Conservation (phyloP, 306 rosid genomes). For the Canavalia ensiformis region DNA sequence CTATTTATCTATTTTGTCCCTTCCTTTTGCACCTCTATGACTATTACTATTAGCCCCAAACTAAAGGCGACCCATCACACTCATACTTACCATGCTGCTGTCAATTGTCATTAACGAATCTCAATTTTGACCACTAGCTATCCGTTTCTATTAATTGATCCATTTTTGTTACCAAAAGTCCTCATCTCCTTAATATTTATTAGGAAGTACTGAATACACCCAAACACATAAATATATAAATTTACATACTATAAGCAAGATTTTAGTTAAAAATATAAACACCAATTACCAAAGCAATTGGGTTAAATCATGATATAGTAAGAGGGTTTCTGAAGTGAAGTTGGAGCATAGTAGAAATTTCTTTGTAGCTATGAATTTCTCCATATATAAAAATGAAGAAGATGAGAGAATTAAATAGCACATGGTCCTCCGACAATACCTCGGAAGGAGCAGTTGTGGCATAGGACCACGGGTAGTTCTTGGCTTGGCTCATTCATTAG, state of each 20-base stretch:
- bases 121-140: constrained; percentile 25
- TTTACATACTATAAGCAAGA: neutral
- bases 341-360: neutral
- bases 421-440: constrained; percentile 47
- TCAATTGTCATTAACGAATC: neutral
- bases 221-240: neutral
- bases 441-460: constrained; percentile 38
- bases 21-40: constrained; percentile 28
- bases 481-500: constrained; percentile 49
- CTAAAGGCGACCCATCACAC: constrained; percentile 21
- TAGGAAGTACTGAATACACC: too few relatives aligned
- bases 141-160: neutral
- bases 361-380: neutral
- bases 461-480: constrained; percentile 47
- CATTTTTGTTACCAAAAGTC: neutral
- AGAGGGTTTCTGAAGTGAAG: neutral
- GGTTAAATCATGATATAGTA: neutral
- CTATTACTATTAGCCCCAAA: constrained; percentile 21
- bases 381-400: neutral
- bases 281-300: neutral
- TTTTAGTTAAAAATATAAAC: neutral
- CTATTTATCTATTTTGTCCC: constrained; percentile 32
- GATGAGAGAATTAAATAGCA: constrained; percentile 33
- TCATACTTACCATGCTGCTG: neutral
- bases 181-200: neutral